Evolutionary conservation across 331 rosid genomes (phyloP).

Genomic region (Acacia pycnantha): DNA sequence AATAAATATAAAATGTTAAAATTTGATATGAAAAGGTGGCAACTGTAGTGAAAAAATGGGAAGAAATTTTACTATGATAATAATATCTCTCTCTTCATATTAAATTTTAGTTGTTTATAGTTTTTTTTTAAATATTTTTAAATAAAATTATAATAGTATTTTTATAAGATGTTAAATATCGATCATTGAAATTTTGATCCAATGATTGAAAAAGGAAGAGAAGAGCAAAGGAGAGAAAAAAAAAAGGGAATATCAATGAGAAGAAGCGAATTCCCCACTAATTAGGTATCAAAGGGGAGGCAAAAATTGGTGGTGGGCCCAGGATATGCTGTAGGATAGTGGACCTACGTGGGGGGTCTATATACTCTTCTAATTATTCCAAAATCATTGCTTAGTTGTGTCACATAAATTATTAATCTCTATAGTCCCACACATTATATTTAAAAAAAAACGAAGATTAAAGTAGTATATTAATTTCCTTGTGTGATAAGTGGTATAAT

Average conservation of each 20-base stretch:
- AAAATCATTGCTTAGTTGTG: not conserved
- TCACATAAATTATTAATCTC: not conserved
- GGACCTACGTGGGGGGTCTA: not conserved
- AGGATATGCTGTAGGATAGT: not conserved
- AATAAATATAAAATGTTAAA: no score
- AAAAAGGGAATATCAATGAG: fast-evolving
- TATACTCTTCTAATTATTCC: not conserved
- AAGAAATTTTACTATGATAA: no score
- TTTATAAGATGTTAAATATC: no score
- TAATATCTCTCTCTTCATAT: no score
- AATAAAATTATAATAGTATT: no score
- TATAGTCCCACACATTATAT: not conserved
- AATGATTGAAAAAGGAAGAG: no score
- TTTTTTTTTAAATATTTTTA: no score
- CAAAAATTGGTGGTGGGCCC: not conserved
- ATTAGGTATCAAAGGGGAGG: not conserved
- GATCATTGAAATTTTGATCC: no score
- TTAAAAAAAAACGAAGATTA: not conserved
- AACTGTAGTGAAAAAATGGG: no score
- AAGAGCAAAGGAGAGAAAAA: no score
- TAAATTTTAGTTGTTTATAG: no score
- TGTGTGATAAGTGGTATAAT: not conserved
- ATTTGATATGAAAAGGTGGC: no score
- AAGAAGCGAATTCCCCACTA: not conserved
- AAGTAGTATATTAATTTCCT: not conserved